These are phyloP conservation scores for Tranzscheliella williamsii DNA, from an alignment of 1,284 basidiomycete species.

Conservation along the genomic window DNA sequence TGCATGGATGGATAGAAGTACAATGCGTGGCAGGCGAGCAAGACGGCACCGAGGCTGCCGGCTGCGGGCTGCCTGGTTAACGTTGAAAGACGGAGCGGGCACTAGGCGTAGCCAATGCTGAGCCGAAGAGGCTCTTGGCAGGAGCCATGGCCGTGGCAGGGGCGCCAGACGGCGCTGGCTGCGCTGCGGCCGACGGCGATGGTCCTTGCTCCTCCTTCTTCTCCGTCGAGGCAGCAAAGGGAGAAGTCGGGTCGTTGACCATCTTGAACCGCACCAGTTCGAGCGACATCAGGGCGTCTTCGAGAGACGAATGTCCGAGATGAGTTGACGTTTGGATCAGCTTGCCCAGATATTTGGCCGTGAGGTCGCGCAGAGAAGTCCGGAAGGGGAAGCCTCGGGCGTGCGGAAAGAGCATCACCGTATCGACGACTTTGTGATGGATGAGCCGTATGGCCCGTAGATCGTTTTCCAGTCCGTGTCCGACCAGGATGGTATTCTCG, in stretches of 20 bases:
- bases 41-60: too few species aligned
- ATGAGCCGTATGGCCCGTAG: slow-evolving; percentile 49
- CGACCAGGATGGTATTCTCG: slow-evolving; percentile 50
- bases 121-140: slow-evolving; percentile 23
- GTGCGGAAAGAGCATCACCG: slow-evolving; percentile 53
- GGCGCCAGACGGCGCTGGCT: background rate
- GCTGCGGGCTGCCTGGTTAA: too few species aligned
- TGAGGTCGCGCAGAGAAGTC: slow-evolving; percentile 47
- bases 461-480: slow-evolving; percentile 58
- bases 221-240: slow-evolving; percentile 6
- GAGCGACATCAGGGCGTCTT: slow-evolving; percentile 51
- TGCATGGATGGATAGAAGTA: background rate
- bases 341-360: slow-evolving; percentile 44
- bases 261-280: slow-evolving; percentile 48
- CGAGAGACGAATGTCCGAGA: slow-evolving; percentile 51
- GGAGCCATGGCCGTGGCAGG: background rate
- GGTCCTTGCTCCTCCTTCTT: background rate
- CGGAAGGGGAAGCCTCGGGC: slow-evolving; percentile 54
- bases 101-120: slow-evolving; percentile 16
- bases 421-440: slow-evolving; percentile 50
- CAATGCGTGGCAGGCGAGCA: background rate
- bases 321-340: slow-evolving; percentile 51
- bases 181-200: background rate
- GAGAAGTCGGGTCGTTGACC: slow-evolving; percentile 22
- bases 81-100: slow-evolving; percentile 34